Evolutionary conservation across 768 basidiomycete species (phyloP), one percentile per base, ranked within the genome.

Genomic region (Leucosporidium creatinivorum): DNA sequence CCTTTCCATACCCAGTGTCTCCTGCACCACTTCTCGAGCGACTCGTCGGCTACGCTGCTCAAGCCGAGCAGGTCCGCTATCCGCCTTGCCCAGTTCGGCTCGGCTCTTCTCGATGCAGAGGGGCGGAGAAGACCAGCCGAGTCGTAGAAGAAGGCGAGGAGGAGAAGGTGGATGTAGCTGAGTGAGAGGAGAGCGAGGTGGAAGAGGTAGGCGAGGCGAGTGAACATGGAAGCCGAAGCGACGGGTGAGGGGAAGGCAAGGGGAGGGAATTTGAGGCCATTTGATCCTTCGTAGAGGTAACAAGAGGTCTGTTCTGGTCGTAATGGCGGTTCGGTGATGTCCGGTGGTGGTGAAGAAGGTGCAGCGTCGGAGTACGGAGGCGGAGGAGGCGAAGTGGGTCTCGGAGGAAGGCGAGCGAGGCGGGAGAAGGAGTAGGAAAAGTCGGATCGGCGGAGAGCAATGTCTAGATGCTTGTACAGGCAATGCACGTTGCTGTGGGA

Each of bases 361-460:
- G 77, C 15, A 44, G 39, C 2, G 71, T 56, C 33, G 33, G 50
- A 70, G 62, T 56, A 59, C 8, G 47, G 67, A 19, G 59, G 57
- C 4, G 65, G 31, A 1, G 65, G 49, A 1, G 26, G 26, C 19
- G 55, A 33, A 4, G 51, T 21, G n/a, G 19, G 31, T n/a, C 21
- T 39, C 47, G 48, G 18, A 47, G 51, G 12, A 18, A 47, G 49
- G 57, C 52, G 7, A 30, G 39, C 61, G 55, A 87, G 77, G 39
- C 78, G 77, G 15, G 86, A 86, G 79, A 89, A 89, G 0, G 88
- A 88, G 75, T 88, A 89, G 10, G 84, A 82, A 73, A 88, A 89
- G 74, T 87, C 81, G 13, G 81, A 78, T 63, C 80, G 74, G 17
- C 81, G 80, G 71, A 89, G 84, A 9, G 78, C 76, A 48, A 89